A percentile compares a stretch with the other conserved stretches of the same genome.
Conservation (phyloP, 805 yeast species). For the Saccharomyces mikatae region DNA sequence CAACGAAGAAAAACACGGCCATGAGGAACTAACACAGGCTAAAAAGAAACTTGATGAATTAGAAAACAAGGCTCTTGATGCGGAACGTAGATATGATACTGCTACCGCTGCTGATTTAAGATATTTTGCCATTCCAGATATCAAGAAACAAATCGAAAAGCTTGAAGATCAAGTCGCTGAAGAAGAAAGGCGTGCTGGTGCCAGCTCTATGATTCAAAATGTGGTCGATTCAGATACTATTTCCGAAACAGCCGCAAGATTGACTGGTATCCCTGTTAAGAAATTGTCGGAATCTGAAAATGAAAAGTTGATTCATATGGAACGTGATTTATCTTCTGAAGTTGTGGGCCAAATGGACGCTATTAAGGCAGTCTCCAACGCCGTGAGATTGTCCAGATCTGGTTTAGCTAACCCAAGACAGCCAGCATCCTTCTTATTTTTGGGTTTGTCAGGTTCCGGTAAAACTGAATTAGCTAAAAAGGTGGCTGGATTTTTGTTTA, state of each 20-base stretch:
- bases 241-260: constrained; percentile 93
- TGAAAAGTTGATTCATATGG: constrained; percentile 89
- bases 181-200: constrained; percentile 54
- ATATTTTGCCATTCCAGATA: constrained; percentile 94
- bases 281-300: constrained; percentile 94
- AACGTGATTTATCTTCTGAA: constrained; percentile 64
- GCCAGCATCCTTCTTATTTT: constrained; percentile 89
- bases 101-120: constrained; percentile 92
- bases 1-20: constrained; percentile 80
- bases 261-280: constrained; percentile 94
- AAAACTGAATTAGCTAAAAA: constrained; percentile 97
- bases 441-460: constrained; percentile 96
- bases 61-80: constrained; percentile 87
- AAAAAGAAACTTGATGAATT: constrained; percentile 88
- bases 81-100: constrained; percentile 93
- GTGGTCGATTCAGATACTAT: constrained; percentile 88
- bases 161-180: constrained; percentile 73
- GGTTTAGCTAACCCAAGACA: constrained; percentile 95
- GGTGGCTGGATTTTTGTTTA: constrained; percentile 89
- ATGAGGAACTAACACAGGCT: constrained; percentile 81
- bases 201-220: constrained; percentile 68
- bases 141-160: constrained; percentile 63
- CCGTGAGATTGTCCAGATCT: constrained; percentile 85
- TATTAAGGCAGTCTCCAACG: constrained; percentile 91
- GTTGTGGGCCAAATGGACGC: constrained; percentile 97